Evolutionary conservation across 495 filamentous ascomycete species (phyloP), one percentile per base, ranked within the genome.

Genomic region (Cercophora newfieldiana): DNA sequence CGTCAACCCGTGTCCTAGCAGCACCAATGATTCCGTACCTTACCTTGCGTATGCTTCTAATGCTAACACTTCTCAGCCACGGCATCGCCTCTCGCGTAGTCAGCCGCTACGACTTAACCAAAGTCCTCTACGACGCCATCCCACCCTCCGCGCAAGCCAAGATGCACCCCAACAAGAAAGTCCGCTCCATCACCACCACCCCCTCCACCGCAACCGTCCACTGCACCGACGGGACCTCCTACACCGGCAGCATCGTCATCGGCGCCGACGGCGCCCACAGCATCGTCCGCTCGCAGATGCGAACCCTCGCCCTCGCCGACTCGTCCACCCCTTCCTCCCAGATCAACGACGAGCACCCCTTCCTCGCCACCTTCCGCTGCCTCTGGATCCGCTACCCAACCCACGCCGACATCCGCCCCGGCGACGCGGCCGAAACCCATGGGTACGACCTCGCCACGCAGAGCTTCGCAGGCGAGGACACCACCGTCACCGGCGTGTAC

Each of bases 251-350:
- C 60, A 70, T 86, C 37, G 74, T 87, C 26, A 70, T 86, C 25
- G 84, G 83, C 7, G 79, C 77, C 12, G 84, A 86, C 67, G 83
- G 84, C 26, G 76, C 82, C 33, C 79, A 82, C 66, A 81, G 77
- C 31, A 68, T 75, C n/a, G 74, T 79, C 10, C 75, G 82, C 3
- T 65, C 77, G 22, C 75, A 75, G 58, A 78, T 86, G 66, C 74
- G 78, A 70, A 67, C 71, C 7, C 62, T 75, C 31, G 75, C 72
- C 21, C 59, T 82, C 21, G 79, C 74, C 47, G 72, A 75, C 61
- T 71, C 75, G 29, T 74, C 68, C 24, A 80, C 76, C 76, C 70
- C 82, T 72, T 65, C 83, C 21, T 66, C 83, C 21, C 80, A 77
- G 1, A 80, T 85, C 63, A 80, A 87, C 22, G 79, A 82, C 0